Evolutionary conservation across 129 eudicot species (phyloP).

Genomic region (Flaveria bidentis): DNA sequence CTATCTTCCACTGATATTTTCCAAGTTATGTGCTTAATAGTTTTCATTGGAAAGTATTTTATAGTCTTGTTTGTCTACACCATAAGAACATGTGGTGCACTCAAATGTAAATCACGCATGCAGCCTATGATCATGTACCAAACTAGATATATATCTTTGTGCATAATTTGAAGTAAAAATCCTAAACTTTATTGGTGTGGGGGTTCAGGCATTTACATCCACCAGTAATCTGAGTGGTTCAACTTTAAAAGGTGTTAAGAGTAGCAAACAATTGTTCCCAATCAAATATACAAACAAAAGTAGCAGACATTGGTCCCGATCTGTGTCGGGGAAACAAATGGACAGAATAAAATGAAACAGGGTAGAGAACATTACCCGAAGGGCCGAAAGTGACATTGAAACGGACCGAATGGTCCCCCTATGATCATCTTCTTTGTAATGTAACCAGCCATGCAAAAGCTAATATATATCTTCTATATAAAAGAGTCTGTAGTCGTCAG

Average conservation of each 20-base stretch:
- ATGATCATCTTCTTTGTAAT: constrained; percentile 26
- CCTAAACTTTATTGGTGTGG: constrained; percentile 46
- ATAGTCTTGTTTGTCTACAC: background rate
- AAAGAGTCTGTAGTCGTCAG: background rate
- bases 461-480: constrained; percentile 19
- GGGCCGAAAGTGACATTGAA: constrained; percentile 50
- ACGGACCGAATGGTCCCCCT: constrained; percentile 52
- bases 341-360: constrained; percentile 38
- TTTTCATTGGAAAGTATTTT: background rate
- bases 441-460: constrained; percentile 20
- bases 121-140: constrained; percentile 15
- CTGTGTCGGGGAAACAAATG: constrained; percentile 53
- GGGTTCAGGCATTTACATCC: constrained; percentile 54
- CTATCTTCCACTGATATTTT: constrained; percentile 9
- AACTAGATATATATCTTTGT: constrained; percentile 12
- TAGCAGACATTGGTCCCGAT: constrained; percentile 76
- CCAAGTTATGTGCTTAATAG: background rate
- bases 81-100: constrained; percentile 15
- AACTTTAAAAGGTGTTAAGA: constrained; percentile 32
- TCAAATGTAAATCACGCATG: constrained; percentile 7
- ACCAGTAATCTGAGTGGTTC: constrained; percentile 45
- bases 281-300: constrained; percentile 53
- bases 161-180: constrained; percentile 33
- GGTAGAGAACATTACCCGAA: constrained; percentile 22
- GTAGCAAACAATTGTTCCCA: constrained; percentile 26